Evolutionary conservation across 257 asterid species (phyloP).

Genomic region (Lithospermum erythrorhizon): DNA sequence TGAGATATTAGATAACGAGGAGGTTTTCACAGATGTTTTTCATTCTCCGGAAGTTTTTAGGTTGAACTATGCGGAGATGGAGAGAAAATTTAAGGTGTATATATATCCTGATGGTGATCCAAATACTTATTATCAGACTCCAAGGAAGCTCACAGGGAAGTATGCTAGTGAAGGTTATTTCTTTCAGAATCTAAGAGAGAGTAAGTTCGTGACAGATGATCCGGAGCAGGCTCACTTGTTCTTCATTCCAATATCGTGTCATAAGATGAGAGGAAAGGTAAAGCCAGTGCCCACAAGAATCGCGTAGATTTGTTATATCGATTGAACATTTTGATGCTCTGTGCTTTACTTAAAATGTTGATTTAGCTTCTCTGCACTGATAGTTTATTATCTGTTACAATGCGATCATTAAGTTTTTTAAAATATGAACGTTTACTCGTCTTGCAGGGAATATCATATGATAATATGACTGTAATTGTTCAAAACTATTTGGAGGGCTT

Average conservation of each 20-base stretch:
- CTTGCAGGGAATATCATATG: conserved; percentile 91
- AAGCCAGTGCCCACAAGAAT: not conserved
- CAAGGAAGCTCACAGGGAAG: conserved; percentile 92
- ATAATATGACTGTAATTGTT: conserved; percentile 85
- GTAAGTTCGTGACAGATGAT: conserved; percentile 61
- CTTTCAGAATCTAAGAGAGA: conserved; percentile 86
- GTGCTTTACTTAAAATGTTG: not conserved
- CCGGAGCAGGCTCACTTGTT: conserved; percentile 84
- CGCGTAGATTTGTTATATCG: not conserved
- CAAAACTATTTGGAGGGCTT: conserved; percentile 73
- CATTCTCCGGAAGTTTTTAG: conserved; percentile 59
- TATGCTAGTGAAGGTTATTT: conserved; percentile 92
- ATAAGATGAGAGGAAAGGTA: conserved; percentile 99
- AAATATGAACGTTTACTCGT: conserved; percentile 5
- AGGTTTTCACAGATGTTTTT: conserved; percentile 33
- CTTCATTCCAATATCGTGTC: conserved; percentile 95
- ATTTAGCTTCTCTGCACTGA: not conserved
- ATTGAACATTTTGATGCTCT: not conserved
- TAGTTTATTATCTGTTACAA: not conserved
- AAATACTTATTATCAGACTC: conserved; percentile 86
- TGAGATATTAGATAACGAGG: conserved; percentile 18
- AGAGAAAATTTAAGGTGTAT: conserved; percentile 73
- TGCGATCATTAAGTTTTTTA: not conserved
- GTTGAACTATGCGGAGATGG: conserved; percentile 69
- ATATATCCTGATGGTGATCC: conserved; percentile 92